Evolutionary conservation across 2,329 filamentous ascomycete species (phyloP), one percentile per base, ranked within the genome.

Genomic region (Podosphaera aphanis): DNA sequence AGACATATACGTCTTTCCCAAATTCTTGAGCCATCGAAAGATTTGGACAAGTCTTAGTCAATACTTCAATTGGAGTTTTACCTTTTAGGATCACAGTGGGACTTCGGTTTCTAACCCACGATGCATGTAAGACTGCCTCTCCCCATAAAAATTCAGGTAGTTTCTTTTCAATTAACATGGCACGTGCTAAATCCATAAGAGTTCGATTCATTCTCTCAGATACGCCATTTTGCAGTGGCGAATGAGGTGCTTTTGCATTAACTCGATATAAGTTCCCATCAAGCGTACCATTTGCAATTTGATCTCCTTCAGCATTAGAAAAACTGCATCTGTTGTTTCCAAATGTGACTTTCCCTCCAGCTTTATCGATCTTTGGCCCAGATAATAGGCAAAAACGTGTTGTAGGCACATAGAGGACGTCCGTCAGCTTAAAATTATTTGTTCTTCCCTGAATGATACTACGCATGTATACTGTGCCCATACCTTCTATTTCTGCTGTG

Each of bases 51-150:
- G 4, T 31, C n/a, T 31, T 18, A 7, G 40, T 43, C 16, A 29
- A 18, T n/a, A 29, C 21, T 18, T 43, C 23, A 2, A 43, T 16
- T 3, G 40, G 23, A 29, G 40, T 31, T 43, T 31, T 43, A 7
- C 23, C 40, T 5, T 18, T 10, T 29, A 31, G 27, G 27, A n/a
- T 23, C 18, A 16, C 11, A 29, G 40, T 43, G 2, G 23, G 40
- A 43, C 40, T 43, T 18, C 21, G n/a, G 19, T 43, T 43, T 43
- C 40, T 43, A 43, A 31, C 18, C 40, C 40, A 43, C 15, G 40
- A 29, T 7, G 40, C 21, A 29, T 43, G 21, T 43, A 43, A 19
- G 10, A 29, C 23, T 31, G 23, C 40, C 27, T 43, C 40, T 43
- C 40, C 20, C 40, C 4, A 42, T 7, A 42, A 15, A 7, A 2